These are phyloP conservation scores for Hevea brasiliensis DNA, from an alignment of 345 rosid genomes.

Conservation along the genomic window DNA sequence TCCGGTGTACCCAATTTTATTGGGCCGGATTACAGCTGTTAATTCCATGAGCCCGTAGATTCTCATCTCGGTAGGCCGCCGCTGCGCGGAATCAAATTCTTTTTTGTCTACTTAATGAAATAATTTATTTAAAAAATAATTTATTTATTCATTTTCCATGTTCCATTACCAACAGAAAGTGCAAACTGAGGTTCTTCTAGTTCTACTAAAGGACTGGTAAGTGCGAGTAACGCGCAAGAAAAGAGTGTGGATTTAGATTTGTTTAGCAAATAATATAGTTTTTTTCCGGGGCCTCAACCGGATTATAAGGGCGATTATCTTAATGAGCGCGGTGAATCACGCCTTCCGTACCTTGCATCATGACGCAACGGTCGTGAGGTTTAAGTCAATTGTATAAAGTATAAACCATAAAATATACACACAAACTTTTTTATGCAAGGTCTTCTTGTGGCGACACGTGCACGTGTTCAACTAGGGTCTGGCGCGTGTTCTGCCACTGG, in stretches of 20 bases:
- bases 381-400: no score
- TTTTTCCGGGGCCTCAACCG: not conserved
- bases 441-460: not conserved
- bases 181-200: no score
- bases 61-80: no score
- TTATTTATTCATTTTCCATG: no score
- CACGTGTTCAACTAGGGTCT: slow-evolving; percentile 2
- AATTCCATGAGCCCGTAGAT: no score
- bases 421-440: not conserved
- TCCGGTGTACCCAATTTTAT: no score
- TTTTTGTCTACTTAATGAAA: no score
- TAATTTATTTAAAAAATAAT: no score
- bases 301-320: not conserved
- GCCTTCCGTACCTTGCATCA: not conserved
- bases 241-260: slow-evolving; percentile 3
- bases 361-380: not conserved
- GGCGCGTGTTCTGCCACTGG: not conserved
- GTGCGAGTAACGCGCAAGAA: not conserved
- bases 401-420: not conserved
- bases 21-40: no score
- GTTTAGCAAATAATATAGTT: not conserved
- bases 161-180: no score
- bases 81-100: no score
- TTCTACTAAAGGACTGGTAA: not conserved
- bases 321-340: not conserved